Conservation (phyloP, 2,329 filamentous ascomycete genomes). For the Laburnicola sp. region DNA sequence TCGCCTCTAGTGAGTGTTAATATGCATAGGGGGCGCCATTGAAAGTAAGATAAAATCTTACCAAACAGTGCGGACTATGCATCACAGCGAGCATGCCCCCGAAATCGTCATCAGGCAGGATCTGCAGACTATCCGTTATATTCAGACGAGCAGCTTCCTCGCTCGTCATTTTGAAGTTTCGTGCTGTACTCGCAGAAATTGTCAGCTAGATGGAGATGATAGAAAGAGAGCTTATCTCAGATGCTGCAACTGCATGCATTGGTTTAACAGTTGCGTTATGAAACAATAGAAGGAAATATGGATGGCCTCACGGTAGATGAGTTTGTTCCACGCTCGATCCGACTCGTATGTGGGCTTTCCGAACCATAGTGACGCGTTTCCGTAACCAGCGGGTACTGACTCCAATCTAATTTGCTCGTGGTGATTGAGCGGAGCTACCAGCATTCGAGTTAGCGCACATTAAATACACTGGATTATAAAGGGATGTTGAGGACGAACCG, state of each 20-base stretch:
- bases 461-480: background rate
- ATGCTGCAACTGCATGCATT: no score
- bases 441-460: background rate
- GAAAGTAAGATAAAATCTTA: background rate
- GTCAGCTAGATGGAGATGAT: background rate
- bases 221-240: no score
- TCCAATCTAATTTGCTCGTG: background rate
- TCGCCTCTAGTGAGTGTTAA: background rate
- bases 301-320: background rate
- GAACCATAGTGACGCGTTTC: background rate
- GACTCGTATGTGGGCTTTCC: conserved; percentile 5
- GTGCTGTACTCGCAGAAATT: background rate
- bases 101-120: background rate
- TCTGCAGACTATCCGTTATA: conserved; percentile 2
- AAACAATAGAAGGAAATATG: background rate
- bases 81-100: conserved; percentile 3
- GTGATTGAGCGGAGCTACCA: background rate
- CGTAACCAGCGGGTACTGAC: background rate
- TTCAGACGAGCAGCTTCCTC: conserved; percentile 8
- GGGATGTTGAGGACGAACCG: background rate
- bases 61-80: conserved; percentile 9
- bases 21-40: background rate
- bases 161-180: background rate
- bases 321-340: conserved; percentile 5
- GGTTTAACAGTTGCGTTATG: background rate